A percentile compares a stretch with the other conserved stretches of the same genome.
Conservation (phyloP, 225 moss, liverwort and hornwort genomes). For the Lunularia cruciata region DNA sequence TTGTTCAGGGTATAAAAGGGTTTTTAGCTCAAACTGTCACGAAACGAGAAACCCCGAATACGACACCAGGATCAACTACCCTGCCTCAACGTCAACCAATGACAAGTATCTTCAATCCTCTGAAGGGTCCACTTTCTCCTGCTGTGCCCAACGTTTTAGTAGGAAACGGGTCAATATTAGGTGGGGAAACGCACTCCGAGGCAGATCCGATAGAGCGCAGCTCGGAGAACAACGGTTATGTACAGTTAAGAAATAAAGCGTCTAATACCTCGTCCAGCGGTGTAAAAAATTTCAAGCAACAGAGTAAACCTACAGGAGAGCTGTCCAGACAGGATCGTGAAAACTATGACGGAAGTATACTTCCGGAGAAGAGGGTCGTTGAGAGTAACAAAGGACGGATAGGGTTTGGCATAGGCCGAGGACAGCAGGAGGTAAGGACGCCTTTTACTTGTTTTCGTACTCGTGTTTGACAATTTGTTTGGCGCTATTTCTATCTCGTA, state of each 20-base stretch:
- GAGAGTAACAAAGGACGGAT: constrained; percentile 14
- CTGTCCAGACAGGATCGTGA: neutral
- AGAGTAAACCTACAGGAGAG: neutral
- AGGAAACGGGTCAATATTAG: neutral
- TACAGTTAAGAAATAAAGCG: constrained; percentile 30
- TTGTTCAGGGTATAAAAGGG: constrained; percentile 70
- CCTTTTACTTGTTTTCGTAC: neutral
- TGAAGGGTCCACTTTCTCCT: constrained; percentile 8
- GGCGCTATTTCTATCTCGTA: too few relatives aligned
- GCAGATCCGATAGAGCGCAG: neutral
- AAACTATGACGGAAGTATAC: constrained; percentile 1
- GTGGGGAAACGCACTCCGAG: constrained; percentile 13
- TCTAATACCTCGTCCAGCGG: neutral
- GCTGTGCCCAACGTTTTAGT: neutral
- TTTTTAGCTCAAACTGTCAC: constrained; percentile 36
- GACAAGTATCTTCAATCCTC: constrained; percentile 25
- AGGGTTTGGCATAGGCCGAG: constrained; percentile 51
- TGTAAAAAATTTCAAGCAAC: constrained; percentile 12
- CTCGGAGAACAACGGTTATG: constrained; percentile 24
- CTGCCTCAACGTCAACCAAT: constrained; percentile 56
- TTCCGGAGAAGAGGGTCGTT: neutral
- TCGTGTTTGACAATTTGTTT: too few relatives aligned
- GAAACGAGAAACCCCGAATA: constrained; percentile 18
- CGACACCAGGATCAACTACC: constrained; percentile 40
- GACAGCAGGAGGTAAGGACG: constrained; percentile 60